Evolutionary conservation across 2,329 filamentous ascomycete species (phyloP).

Genomic region (Aspergillus fischeri): DNA sequence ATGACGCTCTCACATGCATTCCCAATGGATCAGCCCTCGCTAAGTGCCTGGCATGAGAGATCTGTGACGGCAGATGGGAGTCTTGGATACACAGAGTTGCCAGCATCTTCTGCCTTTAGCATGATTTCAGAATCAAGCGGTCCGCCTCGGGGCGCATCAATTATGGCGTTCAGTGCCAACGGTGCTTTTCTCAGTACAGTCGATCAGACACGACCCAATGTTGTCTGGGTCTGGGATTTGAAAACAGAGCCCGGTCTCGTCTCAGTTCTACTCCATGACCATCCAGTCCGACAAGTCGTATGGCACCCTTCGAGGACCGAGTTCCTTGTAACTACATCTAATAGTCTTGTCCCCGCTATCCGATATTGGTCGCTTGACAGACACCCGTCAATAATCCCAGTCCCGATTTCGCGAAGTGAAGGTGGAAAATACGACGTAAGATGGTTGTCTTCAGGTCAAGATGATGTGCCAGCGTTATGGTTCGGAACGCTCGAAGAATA

Average conservation of each 20-base stretch:
- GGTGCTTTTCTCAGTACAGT: constrained; percentile 36
- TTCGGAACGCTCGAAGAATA: constrained; percentile 33
- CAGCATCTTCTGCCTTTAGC: constrained; percentile 34
- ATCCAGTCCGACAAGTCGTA: constrained; percentile 35
- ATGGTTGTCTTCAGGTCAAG: constrained; percentile 24
- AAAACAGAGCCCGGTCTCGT: constrained; percentile 23
- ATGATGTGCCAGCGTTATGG: constrained; percentile 29
- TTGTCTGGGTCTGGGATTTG: constrained; percentile 45
- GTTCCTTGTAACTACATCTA: constrained; percentile 37
- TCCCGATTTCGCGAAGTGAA: constrained; percentile 31
- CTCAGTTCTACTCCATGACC: constrained; percentile 41
- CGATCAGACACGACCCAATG: constrained; percentile 39
- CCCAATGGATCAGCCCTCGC: constrained; percentile 26
- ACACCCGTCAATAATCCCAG: constrained; percentile 26
- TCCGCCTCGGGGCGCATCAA: constrained; percentile 33
- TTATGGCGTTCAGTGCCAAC: constrained; percentile 38
- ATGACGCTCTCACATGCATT: constrained; percentile 33
- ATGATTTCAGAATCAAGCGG: constrained; percentile 27
- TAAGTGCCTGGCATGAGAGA: constrained; percentile 34
- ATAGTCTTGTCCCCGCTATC: constrained; percentile 28
- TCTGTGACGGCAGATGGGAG: constrained; percentile 24
- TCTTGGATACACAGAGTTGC: constrained; percentile 35
- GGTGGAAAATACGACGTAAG: constrained; percentile 33
- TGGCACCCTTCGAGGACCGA: constrained; percentile 38
- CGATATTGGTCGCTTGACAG: constrained; percentile 31